A percentile compares a stretch with the other conserved stretches of the same genome.
Evolutionary conservation across 148 eudicot species (phyloP).

Genomic region (Camellia sinensis): DNA sequence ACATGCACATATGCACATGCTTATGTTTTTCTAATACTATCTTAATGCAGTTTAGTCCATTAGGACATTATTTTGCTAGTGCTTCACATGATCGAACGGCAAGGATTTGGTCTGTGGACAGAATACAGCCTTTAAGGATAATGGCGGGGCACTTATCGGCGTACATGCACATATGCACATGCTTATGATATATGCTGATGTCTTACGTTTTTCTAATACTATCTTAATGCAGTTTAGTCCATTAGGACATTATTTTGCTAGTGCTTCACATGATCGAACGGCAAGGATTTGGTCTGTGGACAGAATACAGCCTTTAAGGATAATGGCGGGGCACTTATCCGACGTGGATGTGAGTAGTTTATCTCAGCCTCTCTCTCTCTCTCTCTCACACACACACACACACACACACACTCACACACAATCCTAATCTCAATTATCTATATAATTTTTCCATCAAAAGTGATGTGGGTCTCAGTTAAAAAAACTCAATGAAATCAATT

Average conservation of each 20-base stretch:
- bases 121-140: slow-evolving; percentile 88
- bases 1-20: not conserved
- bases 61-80: slow-evolving; percentile 96
- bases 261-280: slow-evolving; percentile 97
- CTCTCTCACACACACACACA: not conserved
- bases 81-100: slow-evolving; percentile 99
- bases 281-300: slow-evolving; percentile 98
- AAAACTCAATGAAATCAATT: not conserved
- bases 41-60: slow-evolving; percentile 87
- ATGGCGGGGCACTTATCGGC: slow-evolving; percentile 96
- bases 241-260: slow-evolving; percentile 91
- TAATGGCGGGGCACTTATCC: slow-evolving; percentile 99
- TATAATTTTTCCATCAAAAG: not conserved
- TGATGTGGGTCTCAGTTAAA: not conserved
- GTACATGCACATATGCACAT: not conserved
- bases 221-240: slow-evolving; percentile 88
- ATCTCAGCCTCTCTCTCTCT: not conserved
- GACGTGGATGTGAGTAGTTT: slow-evolving; percentile 87
- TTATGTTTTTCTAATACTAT: slow-evolving; percentile 3
- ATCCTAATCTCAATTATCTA: not conserved
- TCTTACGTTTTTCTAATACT: not conserved
- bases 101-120: slow-evolving; percentile 94
- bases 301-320: slow-evolving; percentile 87
- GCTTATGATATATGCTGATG: not conserved
- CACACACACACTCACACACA: not conserved